These are phyloP conservation scores for Bathelium albidoporum DNA, from an alignment of 495 filamentous ascomycete genomes.

Conservation along the genomic window DNA sequence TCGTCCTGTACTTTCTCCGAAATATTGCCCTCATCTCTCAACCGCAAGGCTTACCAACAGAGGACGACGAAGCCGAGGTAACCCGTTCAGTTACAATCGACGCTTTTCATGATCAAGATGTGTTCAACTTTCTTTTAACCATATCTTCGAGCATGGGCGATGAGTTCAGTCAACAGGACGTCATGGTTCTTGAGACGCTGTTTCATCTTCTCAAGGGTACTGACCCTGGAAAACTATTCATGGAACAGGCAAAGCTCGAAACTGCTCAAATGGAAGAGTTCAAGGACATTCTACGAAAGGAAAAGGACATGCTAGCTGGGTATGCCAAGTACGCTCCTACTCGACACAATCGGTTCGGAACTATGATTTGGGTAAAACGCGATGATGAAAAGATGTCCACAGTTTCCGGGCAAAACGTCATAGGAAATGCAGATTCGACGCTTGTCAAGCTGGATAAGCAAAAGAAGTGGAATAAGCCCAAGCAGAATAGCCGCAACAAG, in stretches of 20 bases:
- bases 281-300: constrained; percentile 59
- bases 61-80: constrained; percentile 78
- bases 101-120: constrained; percentile 80
- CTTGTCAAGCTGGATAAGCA: constrained; percentile 78
- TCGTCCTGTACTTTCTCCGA: constrained; percentile 77
- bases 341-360: constrained; percentile 88
- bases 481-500: constrained; percentile 44
- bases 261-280: constrained; percentile 65
- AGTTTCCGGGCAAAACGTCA: constrained; percentile 74
- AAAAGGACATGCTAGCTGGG: constrained; percentile 65
- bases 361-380: constrained; percentile 93
- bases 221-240: constrained; percentile 74
- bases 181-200: constrained; percentile 74
- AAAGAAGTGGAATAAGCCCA: constrained; percentile 83
- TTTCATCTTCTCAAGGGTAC: constrained; percentile 90
- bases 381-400: constrained; percentile 68
- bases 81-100: constrained; percentile 81
- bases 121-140: constrained; percentile 72
- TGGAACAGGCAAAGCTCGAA: constrained; percentile 60
- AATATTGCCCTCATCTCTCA: constrained; percentile 79
- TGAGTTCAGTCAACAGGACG: constrained; percentile 82
- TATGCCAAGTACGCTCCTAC: constrained; percentile 74
- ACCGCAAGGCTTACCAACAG: constrained; percentile 45
- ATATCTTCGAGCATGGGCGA: constrained; percentile 84
- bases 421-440: constrained; percentile 62